Evolutionary conservation across 2,329 filamentous ascomycete genomes (phyloP).

Genomic region (Fusarium praegraminearum): DNA sequence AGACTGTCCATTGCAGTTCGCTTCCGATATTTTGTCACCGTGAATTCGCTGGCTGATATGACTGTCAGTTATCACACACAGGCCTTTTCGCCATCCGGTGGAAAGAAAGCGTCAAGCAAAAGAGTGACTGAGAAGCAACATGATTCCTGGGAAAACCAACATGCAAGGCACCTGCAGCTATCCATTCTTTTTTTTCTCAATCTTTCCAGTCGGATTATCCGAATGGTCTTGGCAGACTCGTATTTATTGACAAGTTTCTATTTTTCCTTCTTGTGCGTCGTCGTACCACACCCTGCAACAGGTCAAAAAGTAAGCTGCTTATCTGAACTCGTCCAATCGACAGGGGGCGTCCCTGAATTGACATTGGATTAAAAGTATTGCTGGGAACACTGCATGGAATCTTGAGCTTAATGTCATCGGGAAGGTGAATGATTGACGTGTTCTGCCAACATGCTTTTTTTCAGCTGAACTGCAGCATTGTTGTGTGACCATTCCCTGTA

Average conservation of each 20-base stretch:
- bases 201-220: constrained; percentile 24
- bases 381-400: constrained; percentile 1
- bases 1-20: background rate
- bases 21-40: background rate
- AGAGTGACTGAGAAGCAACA: background rate
- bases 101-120: background rate
- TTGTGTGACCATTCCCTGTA: background rate
- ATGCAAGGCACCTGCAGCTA: constrained; percentile 11
- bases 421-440: constrained; percentile 7
- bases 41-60: background rate
- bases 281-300: constrained; percentile 7
- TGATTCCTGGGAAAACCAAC: background rate
- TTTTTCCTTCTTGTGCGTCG: constrained; percentile 16
- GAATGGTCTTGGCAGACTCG: constrained; percentile 30
- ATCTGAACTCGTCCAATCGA: constrained; percentile 6
- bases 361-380: background rate
- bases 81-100: background rate
- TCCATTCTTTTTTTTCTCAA: background rate
- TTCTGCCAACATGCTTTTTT: constrained; percentile 1
- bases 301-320: constrained; percentile 14
- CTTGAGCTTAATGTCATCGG: constrained; percentile 20
- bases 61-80: background rate
- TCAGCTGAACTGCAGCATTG: constrained; percentile 9
- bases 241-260: constrained; percentile 37
- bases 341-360: background rate